Evolutionary conservation across 768 basidiomycete species (phyloP), one percentile per base, ranked within the genome.

Genomic region (Calocybe cyanea): DNA sequence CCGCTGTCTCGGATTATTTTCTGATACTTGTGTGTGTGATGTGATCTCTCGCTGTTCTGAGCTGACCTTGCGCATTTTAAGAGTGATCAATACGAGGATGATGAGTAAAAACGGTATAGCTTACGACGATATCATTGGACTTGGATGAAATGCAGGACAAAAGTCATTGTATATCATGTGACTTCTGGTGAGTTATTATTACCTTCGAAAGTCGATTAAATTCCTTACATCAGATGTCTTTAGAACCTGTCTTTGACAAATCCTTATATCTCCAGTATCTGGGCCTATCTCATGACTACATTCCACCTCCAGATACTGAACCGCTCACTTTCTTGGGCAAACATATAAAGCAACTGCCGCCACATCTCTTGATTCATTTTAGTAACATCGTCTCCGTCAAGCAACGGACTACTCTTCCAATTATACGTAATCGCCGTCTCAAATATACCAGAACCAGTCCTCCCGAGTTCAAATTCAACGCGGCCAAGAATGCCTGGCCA

Each of bases 371-470:
- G 36, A 43, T 59, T 8, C 61, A 69, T 37, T 79, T 72, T 60
- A 71, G 71, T 43, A 52, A 50, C 31, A 63, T 73, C 48, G 76
- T 71, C n/a, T 70, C 68, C 2, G 83, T 89, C 3, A 86, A 76
- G 48, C 71, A 88, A 48, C 78, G 89, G 46, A 81, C 83, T 3
- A 62, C 59, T 7, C 71, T 92, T 41, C 65, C 81, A 9, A 60
- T 65, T 15, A 83, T 92, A 44, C 75, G 88, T 30, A 92, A 92
- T 61, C 71, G 89, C 38, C 76, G 89, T 7, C 68, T 86, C 17
- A 76, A 73, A 54, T 90, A 83, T 63, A 68, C 71, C 17, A 70
- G 70, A 34, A 73, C 71, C 13, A 65, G 69, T 40, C 84, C 87
- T 15, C 61, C 67, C 3, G 76, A 83, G 50, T 68, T 92, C 3